Conservation (phyloP, 805 yeast species). For the Zygosaccharomyces gambellarensis region DNA sequence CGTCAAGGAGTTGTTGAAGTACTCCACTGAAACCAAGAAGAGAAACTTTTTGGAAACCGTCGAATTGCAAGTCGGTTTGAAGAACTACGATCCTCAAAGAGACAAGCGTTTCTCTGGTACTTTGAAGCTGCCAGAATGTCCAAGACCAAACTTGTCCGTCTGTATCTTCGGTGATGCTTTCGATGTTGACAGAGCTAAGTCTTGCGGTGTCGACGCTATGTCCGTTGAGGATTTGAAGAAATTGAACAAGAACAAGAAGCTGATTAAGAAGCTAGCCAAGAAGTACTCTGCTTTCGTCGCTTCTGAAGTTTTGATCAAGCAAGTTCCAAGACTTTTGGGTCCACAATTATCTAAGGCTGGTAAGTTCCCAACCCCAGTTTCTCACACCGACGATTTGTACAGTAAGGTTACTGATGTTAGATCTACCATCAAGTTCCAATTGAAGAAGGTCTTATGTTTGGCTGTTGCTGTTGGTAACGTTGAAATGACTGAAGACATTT, state of each 20-base stretch:
- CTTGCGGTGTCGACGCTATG: slow-evolving; percentile 99
- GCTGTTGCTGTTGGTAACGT: slow-evolving; percentile 99
- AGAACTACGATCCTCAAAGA: slow-evolving; percentile 99
- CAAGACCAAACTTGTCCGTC: slow-evolving; percentile 99
- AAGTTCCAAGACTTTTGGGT: slow-evolving; percentile 99
- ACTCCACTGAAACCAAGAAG: slow-evolving; percentile 95
- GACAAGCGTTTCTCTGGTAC: slow-evolving; percentile 99
- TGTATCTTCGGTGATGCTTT: slow-evolving; percentile 99
- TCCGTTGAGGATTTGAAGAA: slow-evolving; percentile 99
- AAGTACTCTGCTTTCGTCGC: slow-evolving; percentile 99
- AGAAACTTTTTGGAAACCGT: slow-evolving; percentile 99
- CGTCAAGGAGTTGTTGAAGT: slow-evolving; percentile 86
- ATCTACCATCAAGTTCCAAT: slow-evolving; percentile 99
- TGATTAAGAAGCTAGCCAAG: slow-evolving; percentile 99
- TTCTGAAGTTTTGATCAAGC: slow-evolving; percentile 98
- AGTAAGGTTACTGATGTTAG: slow-evolving; percentile 93
- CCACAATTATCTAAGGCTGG: slow-evolving; percentile 99
- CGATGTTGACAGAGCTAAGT: slow-evolving; percentile 99
- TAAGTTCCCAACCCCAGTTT: slow-evolving; percentile 99
- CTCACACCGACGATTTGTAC: slow-evolving; percentile 98
- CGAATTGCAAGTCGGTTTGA: slow-evolving; percentile 98
- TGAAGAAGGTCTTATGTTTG: slow-evolving; percentile 98
- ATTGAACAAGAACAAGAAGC: slow-evolving; percentile 99
- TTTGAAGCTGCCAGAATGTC: slow-evolving; percentile 95
- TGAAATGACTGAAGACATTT: slow-evolving; percentile 95